Evolutionary conservation across 2,329 filamentous ascomycete species (phyloP), one percentile per base, ranked within the genome.

Genomic region (Exserohilum turcica): DNA sequence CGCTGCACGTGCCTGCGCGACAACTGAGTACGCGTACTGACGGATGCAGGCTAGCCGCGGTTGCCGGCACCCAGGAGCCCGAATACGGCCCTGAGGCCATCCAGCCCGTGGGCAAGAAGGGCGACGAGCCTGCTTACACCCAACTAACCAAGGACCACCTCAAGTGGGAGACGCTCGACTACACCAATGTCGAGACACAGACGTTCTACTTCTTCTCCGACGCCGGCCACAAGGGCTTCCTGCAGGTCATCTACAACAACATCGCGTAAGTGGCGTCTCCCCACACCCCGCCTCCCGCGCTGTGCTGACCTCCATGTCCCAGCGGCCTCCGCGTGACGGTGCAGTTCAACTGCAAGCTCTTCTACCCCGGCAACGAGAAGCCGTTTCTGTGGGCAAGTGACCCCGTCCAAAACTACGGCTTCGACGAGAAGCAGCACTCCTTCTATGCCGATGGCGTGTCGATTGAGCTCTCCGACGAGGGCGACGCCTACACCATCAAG

Each of bases 181-280:
- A 86, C 68, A 97, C 94, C 60, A 89, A 84, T 70, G 94, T 97
- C 65, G 94, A 99, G 82, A 97, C 91, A 27, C 89, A 97, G 80
- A 92, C 84, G 59, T 99, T 97, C 79, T 99, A 99, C 79, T 78
- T 97, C 70, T 87, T 87, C 76, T 82, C 88, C 50, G 90, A 96
- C 58, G 85, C 80, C 55, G 94, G 94, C 44, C 82, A 87, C 59
- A 76, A 92, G 60, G 90, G 84, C 47, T 84, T 96, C 76, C 86
- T 85, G 56, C 94, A 99, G 82, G 84, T 97, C 77, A 96, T 99
- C 75, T 96, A 97, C 82, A 97, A 90, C 81, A 97, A 96, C 78
- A 90, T 99, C 74, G 89, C 86, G 92, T 97, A 65, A 64, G 86
- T 77, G 88, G 31, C 19, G 50, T 24, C 15, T 8, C 15, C 15